Percentiles rank a stretch among this genome's conserved stretches.
Evolutionary conservation across 73 alveolate genomes (phyloP).

Genomic region (Tetrahymena elliotti): DNA sequence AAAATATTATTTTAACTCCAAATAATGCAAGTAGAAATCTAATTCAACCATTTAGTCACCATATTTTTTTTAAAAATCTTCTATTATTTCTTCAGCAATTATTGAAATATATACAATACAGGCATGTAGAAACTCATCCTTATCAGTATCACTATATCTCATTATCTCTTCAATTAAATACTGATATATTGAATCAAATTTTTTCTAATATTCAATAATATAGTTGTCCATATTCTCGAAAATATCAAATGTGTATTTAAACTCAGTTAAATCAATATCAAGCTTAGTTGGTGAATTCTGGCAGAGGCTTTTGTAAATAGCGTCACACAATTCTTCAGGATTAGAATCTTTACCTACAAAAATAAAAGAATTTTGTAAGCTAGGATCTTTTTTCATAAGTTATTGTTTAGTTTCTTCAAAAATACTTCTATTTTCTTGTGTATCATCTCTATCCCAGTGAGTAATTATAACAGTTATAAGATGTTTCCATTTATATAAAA

Average conservation of each 20-base stretch:
- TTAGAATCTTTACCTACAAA: neutral
- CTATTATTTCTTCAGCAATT: neutral
- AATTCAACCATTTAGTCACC: neutral
- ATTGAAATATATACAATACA: neutral
- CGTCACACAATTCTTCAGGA: neutral
- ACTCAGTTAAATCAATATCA: neutral
- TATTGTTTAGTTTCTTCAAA: neutral
- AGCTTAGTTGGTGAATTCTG: neutral
- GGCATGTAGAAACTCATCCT: conserved; percentile 17
- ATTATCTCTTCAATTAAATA: neutral
- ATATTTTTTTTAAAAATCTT: neutral
- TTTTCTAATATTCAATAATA: neutral
- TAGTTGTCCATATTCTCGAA: neutral
- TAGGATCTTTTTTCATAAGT: neutral
- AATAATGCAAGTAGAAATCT: neutral
- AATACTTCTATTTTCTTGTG: neutral
- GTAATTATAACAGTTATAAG: neutral
- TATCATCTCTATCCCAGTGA: conserved; percentile 16
- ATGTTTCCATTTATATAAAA: neutral
- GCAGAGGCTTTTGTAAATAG: neutral
- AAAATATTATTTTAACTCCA: neutral
- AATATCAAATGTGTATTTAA: neutral
- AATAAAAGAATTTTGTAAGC: neutral
- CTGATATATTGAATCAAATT: neutral
- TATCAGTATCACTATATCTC: neutral